Base-by-base conservation (phyloP, 2,329 filamentous ascomycete species). In the Epichloe sp. region DNA sequence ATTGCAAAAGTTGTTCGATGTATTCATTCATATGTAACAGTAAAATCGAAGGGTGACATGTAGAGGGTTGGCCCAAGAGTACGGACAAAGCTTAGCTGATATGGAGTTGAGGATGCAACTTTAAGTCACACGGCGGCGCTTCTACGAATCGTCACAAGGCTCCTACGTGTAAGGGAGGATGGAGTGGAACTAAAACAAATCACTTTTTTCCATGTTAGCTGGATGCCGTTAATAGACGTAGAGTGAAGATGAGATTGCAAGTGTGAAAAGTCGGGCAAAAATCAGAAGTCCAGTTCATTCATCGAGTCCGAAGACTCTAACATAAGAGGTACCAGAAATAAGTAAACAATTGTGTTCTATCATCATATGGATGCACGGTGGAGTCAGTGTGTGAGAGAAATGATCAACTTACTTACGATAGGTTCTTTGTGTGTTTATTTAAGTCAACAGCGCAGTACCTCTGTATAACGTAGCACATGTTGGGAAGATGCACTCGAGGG, bases 271-370 rank as follows among this genome's bases (percentile, higher is more conserved):
- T 23, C 41, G 54, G 58, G 58, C 57, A 53, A 23, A 58, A 53
- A 62, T 90, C 86, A 90, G 86, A 89, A 88, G 86, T 88, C 84
- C 83, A 74, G 73, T 85, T 75, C 79, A 86, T 87, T 88, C 86
- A 90, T 86, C 70, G 82, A 76, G 72, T 71, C 74, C 64, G 68
- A 73, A 72, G 65, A 64, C 76, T 75, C 82, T 93, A 84, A 87
- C 80, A 88, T 88, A 93, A 95, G 89, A 95, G 89, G 88, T 95
- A 89, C 88, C 88, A 95, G 87, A 94, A 90, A 85, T 75, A 45
- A 73, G 74, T 50, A 71, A 70, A 71, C 61, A 72, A 75, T 74
- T 71, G 75, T 75, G 66, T 68, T 69, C 44, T 81, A 78, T 91
- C 86, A 90, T 91, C 86, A 88, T 78, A 60, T 61, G 65, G 23